Evolutionary conservation across 2,329 filamentous ascomycete genomes (phyloP), one percentile per base, ranked within the genome.

Genomic region (Aspergillus tamarii): DNA sequence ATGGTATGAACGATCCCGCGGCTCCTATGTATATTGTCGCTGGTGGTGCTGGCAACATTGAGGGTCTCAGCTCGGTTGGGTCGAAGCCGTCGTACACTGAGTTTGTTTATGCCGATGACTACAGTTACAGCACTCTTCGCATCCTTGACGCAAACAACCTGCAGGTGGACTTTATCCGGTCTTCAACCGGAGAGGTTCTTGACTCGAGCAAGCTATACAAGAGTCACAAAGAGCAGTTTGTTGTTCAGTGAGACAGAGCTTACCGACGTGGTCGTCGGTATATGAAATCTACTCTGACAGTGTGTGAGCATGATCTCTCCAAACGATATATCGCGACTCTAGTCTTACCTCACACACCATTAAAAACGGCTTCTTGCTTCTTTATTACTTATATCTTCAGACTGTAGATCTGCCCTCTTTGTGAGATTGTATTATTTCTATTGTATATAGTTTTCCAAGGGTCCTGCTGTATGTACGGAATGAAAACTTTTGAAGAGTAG

Each of bases 1-100:
- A 83, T 62, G 66, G 72, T 1, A 78, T 85, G 68, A 76, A 82
- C 12, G 67, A 84, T 32, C 88, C 88, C 0, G 84, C 85, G 67
- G 81, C 73, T 8, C 84, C 85, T 0, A 81, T 85, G 81, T 88
- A 88, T 65, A 84, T 85, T 52, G 77, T 87, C 9, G 82, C 84
- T 3, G 85, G 85, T 3, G 85, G 84, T 1, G 80, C 85, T 0
- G 85, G 85, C 2, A 87, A 86, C 59, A 84, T 87, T 59, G 85
- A 88, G 69, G 85, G 84, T 0, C 64, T 85, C 57, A 78, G 71
- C 36, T 57, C 67, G 1, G 75, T 86, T 0, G 84, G 83, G 4
- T 70, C 45, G 0, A 81, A 82, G 62, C 74, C 76, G 4, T 69
- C 77, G 14, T 81, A 75, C 34, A 86, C 83, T 48, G 80, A 65